phyloP scores from a whole-genome alignment of 495 filamentous ascomycete species.

The Neurospora sp. region DNA sequence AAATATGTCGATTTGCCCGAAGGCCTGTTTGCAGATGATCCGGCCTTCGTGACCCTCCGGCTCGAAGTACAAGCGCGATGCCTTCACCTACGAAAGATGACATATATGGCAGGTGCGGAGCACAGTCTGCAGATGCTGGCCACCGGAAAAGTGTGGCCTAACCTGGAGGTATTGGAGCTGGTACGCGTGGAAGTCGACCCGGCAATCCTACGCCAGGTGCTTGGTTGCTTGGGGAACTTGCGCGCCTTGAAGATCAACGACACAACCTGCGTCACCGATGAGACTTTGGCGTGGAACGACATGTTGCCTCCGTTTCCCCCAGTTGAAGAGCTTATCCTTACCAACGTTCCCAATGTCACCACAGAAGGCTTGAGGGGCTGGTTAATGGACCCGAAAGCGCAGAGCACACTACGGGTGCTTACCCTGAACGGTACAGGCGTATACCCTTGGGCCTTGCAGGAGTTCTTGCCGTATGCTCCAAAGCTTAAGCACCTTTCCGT shows the following conservation, averaged over 20 bases:
- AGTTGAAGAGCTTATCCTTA: constrained; percentile 57
- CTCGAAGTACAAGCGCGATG: constrained; percentile 78
- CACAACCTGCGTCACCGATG: constrained; percentile 61
- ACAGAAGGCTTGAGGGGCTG: constrained; percentile 56
- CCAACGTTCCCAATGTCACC: constrained; percentile 58
- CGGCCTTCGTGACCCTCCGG: constrained; percentile 60
- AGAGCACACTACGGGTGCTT: constrained; percentile 46
- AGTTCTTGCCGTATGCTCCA: constrained; percentile 52
- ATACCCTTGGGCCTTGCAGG: constrained; percentile 49
- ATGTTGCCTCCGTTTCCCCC: constrained; percentile 59
- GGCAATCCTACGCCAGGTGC: constrained; percentile 54
- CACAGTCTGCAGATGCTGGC: constrained; percentile 61
- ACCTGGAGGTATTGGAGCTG: constrained; percentile 73
- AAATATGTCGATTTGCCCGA: constrained; percentile 88
- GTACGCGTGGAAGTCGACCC: constrained; percentile 63
- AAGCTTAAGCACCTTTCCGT: constrained; percentile 56
- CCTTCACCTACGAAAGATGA: constrained; percentile 78
- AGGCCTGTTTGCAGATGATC: constrained; percentile 73
- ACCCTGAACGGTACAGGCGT: constrained; percentile 60
- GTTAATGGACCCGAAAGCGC: constrained; percentile 40
- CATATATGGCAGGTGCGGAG: constrained; percentile 69
- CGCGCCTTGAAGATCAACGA: constrained; percentile 62
- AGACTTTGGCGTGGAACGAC: constrained; percentile 52
- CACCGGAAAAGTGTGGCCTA: constrained; percentile 58
- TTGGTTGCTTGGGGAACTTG: constrained; percentile 56